phyloP scores from a whole-genome alignment of 768 basidiomycete species.

The Gloeopeniophorella convolvens region DNA sequence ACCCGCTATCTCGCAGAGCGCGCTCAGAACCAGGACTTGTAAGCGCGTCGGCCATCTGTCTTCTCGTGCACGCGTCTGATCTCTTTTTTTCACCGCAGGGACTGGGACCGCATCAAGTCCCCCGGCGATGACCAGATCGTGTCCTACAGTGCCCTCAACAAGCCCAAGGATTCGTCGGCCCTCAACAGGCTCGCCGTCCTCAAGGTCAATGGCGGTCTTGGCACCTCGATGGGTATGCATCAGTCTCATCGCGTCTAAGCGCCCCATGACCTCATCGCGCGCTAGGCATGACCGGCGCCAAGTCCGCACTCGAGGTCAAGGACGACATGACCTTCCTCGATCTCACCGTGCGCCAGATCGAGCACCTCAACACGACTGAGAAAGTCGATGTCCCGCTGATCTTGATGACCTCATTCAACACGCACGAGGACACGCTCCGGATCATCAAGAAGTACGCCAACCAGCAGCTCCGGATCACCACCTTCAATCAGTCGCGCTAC shows the following conservation, averaged over 20 bases:
- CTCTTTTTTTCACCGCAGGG: slow-evolving; percentile 24
- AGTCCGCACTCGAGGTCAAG: slow-evolving; percentile 69
- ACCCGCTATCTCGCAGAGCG: slow-evolving; percentile 89
- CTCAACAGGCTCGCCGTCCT: slow-evolving; percentile 70
- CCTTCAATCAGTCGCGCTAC: slow-evolving; percentile 70
- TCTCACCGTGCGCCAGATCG: slow-evolving; percentile 55
- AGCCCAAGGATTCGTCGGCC: slow-evolving; percentile 39
- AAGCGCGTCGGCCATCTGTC: slow-evolving; percentile 9
- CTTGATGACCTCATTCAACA: slow-evolving; percentile 81
- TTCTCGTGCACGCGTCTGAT: not conserved
- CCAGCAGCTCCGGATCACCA: slow-evolving; percentile 67
- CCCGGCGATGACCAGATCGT: slow-evolving; percentile 60
- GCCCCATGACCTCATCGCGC: slow-evolving; percentile 1
- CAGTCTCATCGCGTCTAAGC: not conserved
- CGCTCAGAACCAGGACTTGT: slow-evolving; percentile 85
- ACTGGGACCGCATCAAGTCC: slow-evolving; percentile 45
- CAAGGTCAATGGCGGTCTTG: slow-evolving; percentile 73
- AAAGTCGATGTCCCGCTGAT: slow-evolving; percentile 69
- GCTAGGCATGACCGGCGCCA: slow-evolving; percentile 52
- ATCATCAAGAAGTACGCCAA: slow-evolving; percentile 79
- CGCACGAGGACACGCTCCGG: slow-evolving; percentile 68
- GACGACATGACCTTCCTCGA: slow-evolving; percentile 69
- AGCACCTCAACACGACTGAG: slow-evolving; percentile 60
- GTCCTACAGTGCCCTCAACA: slow-evolving; percentile 46
- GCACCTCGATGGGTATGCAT: slow-evolving; percentile 51